Conservation (phyloP, 2,329 filamentous ascomycete genomes). For the Sporothrix pseudoabietina region DNA sequence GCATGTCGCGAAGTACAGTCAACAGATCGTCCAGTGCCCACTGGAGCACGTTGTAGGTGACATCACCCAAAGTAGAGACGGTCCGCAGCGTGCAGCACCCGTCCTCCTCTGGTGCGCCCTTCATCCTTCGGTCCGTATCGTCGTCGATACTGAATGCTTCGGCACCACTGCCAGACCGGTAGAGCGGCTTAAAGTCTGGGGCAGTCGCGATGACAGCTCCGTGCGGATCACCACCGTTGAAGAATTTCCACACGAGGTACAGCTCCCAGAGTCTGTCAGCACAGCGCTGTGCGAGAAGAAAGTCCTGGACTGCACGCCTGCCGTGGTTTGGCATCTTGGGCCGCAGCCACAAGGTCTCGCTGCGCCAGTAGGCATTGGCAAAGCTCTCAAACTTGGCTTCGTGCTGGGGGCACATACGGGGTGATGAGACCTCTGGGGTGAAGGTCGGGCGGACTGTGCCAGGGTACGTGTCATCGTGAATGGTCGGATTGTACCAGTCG, state of each 20-base stretch:
- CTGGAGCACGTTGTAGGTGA: constrained; percentile 27
- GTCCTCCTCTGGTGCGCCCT: background rate
- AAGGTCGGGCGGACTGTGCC: background rate
- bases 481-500: background rate
- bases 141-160: background rate
- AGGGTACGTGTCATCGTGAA: background rate
- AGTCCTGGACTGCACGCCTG: background rate
- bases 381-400: constrained; percentile 25
- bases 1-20: constrained; percentile 25
- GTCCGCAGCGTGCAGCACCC: background rate
- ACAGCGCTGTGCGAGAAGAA: constrained; percentile 5
- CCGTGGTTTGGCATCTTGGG: constrained; percentile 4
- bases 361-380: constrained; percentile 27
- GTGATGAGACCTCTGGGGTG: background rate
- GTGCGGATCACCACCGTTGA: constrained; percentile 24
- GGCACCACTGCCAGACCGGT: background rate
- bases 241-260: constrained; percentile 31
- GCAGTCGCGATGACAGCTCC: background rate
- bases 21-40: constrained; percentile 29
- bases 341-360: constrained; percentile 32
- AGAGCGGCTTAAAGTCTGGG: background rate
- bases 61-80: background rate
- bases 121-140: background rate
- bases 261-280: constrained; percentile 29
- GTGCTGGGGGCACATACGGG: constrained; percentile 30